Percentiles rank a stretch among this genome's conserved stretches.
Evolutionary conservation across 768 basidiomycete species (phyloP).

Genomic region (Boletus sp.): DNA sequence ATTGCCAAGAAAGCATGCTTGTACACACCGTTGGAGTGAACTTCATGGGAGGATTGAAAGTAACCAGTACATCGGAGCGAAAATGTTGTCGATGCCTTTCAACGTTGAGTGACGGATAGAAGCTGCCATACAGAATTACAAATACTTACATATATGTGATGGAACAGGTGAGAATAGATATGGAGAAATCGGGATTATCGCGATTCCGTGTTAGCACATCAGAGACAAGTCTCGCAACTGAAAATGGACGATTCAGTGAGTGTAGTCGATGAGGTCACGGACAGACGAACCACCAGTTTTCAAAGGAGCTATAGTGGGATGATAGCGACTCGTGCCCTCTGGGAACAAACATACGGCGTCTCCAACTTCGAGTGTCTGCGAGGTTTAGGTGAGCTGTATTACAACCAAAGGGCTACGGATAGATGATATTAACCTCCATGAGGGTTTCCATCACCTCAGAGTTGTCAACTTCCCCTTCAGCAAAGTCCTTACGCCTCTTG

Average conservation of each 20-base stretch:
- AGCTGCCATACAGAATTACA: background rate
- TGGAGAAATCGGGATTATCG: slow-evolving; percentile 65
- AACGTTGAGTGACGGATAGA: background rate
- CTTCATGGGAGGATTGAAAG: slow-evolving; percentile 68
- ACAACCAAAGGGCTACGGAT: background rate
- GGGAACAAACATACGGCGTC: slow-evolving; percentile 84
- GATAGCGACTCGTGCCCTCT: slow-evolving; percentile 83
- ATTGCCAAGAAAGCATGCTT: background rate
- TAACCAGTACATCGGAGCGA: slow-evolving; percentile 83
- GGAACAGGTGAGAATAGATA: slow-evolving; percentile 74
- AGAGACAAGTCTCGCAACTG: slow-evolving; percentile 79
- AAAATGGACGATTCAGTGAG: background rate
- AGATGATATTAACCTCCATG: slow-evolving; percentile 47
- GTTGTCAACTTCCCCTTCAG: slow-evolving; percentile 60
- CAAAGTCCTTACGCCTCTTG: slow-evolving; percentile 69
- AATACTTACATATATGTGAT: slow-evolving; percentile 72
- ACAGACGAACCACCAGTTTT: slow-evolving; percentile 75
- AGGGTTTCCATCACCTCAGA: slow-evolving; percentile 64
- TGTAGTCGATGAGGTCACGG: background rate
- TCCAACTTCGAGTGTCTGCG: slow-evolving; percentile 69
- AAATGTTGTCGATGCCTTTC: slow-evolving; percentile 82
- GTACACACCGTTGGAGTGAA: slow-evolving; percentile 58
- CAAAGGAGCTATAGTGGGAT: slow-evolving; percentile 82
- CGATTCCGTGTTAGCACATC: slow-evolving; percentile 72
- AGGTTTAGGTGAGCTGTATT: slow-evolving; percentile 8